Evolutionary conservation across 192 early-diverging fungal species (phyloP), one percentile per base, ranked within the genome.

Genomic region (Geranomyces variabilis): DNA sequence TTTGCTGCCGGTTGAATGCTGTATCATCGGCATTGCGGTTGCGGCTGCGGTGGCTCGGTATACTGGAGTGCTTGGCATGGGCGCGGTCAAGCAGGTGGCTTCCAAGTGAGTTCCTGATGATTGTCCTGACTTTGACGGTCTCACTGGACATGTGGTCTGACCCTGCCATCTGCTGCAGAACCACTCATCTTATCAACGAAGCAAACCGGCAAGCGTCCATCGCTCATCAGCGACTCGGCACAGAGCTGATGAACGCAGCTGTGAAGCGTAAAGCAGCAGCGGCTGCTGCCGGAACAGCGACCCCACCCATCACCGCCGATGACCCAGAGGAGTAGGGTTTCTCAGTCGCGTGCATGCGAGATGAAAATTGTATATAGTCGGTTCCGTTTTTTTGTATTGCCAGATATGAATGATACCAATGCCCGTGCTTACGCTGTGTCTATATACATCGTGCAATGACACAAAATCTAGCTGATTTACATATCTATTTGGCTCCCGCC

Each of bases 1-100:
- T 28, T 55, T 67, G 48, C 24, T 67, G 51, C 66, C 66, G n/a
- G 51, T 67, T 10, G 66, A 67, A 55, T 67, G n/a, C 21, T 19
- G 47, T 9, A 67, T 67, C 17, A 17, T 67, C 21, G 53, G 66
- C 15, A 0, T 67, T 56, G 66, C 48, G 26, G 22, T 51, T 8
- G 66, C 49, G 51, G 66, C 66, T n/a, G 66, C 48, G 10, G 21
- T 55, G 41, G 63, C 63, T 4, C 33, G 63, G 44, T 64, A 36
- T 29, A 24, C 63, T 2, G 63, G 63, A 6, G 63, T 64, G 15
- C 10, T 41, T 6, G 63, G 63, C 15, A 45, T 64, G 41, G 17
- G 41, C 12, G 63, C 63, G 14, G 63, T 36, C 7, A 31, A 64
- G 43, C 34, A 64, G 5, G 63, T 64, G 15, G 63, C 63, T 44